phyloP scores from a whole-genome alignment of 129 eudicot genomes.

The Deinandra increscens region DNA sequence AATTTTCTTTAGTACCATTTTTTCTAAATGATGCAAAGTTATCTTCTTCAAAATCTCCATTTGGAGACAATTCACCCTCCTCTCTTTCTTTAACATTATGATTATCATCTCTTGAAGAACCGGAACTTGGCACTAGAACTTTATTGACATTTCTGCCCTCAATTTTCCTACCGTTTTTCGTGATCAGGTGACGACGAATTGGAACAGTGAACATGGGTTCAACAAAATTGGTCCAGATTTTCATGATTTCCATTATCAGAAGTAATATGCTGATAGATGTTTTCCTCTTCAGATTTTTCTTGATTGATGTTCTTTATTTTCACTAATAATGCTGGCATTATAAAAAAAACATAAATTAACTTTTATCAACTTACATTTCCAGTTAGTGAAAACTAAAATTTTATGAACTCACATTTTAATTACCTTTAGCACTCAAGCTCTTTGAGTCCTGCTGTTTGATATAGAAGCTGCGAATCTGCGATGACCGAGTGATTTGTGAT shows the following conservation, averaged over 20 bases:
- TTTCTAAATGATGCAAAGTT: conserved; percentile 43
- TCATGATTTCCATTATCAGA: too few relatives aligned
- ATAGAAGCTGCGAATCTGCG: conserved; percentile 97
- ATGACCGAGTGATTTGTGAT: conserved; percentile 95
- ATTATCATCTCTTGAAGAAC: conserved; percentile 33
- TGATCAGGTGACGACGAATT: conserved; percentile 42
- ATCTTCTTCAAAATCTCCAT: conserved; percentile 54
- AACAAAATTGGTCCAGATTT: conserved; percentile 78
- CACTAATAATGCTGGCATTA: conserved; percentile 61
- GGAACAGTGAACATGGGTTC: conserved; percentile 80
- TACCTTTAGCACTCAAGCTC: conserved; percentile 94
- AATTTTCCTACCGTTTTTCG: conserved; percentile 34
- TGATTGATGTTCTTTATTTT: conserved; percentile 79
- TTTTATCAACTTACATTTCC: background rate
- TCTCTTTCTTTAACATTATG: conserved; percentile 49
- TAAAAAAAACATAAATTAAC: conserved; percentile 10
- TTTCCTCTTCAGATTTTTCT: conserved; percentile 53
- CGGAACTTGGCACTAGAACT: conserved; percentile 35
- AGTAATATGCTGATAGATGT: conserved; percentile 53
- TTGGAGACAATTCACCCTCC: conserved; percentile 89
- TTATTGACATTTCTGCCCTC: conserved; percentile 34
- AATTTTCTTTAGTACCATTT: conserved; percentile 20
- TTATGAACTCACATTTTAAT: conserved; percentile 12
- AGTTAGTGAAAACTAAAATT: background rate
- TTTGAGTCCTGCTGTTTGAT: conserved; percentile 96